These are phyloP conservation scores for Pseudogymnoascus sp. DNA, from an alignment of 2,329 filamentous ascomycete species.

Conservation along the genomic window DNA sequence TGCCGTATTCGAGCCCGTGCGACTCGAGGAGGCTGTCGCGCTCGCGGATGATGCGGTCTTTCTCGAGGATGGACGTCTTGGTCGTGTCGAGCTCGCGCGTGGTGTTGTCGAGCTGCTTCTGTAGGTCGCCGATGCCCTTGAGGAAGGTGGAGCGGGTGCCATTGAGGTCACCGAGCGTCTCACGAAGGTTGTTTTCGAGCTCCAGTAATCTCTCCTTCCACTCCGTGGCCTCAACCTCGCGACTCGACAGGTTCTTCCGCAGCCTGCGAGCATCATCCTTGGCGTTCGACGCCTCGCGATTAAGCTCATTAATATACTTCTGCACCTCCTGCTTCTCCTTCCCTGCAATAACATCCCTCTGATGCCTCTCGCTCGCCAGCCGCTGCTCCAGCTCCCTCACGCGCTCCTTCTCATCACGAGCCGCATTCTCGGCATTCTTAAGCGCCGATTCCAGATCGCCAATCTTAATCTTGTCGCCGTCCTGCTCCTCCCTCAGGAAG, in stretches of 20 bases:
- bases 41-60: conserved; percentile 81
- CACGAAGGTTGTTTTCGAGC: conserved; percentile 78
- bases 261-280: conserved; percentile 81
- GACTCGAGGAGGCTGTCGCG: conserved; percentile 82
- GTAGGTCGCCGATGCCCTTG: conserved; percentile 77
- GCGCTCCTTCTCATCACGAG: conserved; percentile 80
- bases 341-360: conserved; percentile 76
- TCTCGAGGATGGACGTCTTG: conserved; percentile 73
- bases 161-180: conserved; percentile 78
- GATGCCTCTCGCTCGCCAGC: conserved; percentile 71
- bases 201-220: conserved; percentile 89
- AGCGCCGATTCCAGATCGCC: conserved; percentile 81
- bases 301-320: conserved; percentile 86
- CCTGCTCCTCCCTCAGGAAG: conserved; percentile 93
- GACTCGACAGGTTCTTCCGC: conserved; percentile 70
- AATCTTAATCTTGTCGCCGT: conserved; percentile 95
- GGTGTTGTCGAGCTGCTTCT: conserved; percentile 78
- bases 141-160: conserved; percentile 79
- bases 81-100: conserved; percentile 72
- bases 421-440: conserved; percentile 64
- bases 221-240: conserved; percentile 79
- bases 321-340: conserved; percentile 94
- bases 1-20: conserved; percentile 76
- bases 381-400: conserved; percentile 62
- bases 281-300: conserved; percentile 67